Percentiles rank a stretch among this genome's conserved stretches.
Evolutionary conservation across 352 stramenopile species (phyloP).

Genomic region (Globisporangium carolinianum): DNA sequence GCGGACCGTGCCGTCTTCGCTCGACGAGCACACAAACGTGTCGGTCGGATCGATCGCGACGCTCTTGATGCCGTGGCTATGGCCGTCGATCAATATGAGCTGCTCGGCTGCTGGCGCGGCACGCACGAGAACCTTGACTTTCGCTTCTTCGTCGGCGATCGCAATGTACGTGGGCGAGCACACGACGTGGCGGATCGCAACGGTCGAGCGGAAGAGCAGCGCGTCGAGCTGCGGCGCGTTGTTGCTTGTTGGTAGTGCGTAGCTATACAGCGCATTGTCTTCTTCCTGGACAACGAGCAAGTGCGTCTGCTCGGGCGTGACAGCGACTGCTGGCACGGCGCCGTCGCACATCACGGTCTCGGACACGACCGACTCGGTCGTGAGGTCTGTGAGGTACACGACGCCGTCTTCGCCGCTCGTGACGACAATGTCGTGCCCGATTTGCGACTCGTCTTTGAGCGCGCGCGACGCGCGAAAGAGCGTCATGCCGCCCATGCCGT

Average conservation of each 20-base stretch:
- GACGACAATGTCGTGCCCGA: constrained; percentile 46
- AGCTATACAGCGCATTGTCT: constrained; percentile 62
- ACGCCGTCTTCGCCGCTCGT: constrained; percentile 77
- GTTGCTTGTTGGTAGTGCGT: constrained; percentile 46
- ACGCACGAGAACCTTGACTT: constrained; percentile 61
- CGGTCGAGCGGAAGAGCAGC: constrained; percentile 64
- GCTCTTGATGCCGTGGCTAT: constrained; percentile 67
- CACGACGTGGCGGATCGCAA: constrained; percentile 62
- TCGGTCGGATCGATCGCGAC: constrained; percentile 54
- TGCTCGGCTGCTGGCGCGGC: constrained; percentile 32
- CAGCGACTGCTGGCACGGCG: constrained; percentile 57
- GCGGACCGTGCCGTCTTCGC: constrained; percentile 61
- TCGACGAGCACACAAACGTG: constrained; percentile 58
- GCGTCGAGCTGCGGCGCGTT: constrained; percentile 32
- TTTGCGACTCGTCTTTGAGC: constrained; percentile 22
- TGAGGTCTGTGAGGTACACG: constrained; percentile 68
- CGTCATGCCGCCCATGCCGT: constrained; percentile 59
- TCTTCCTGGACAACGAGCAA: constrained; percentile 66
- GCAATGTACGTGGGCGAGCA: constrained; percentile 59
- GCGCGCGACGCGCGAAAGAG: constrained; percentile 28
- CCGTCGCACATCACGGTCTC: constrained; percentile 51
- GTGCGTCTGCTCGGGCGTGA: constrained; percentile 57
- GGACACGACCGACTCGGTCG: constrained; percentile 36
- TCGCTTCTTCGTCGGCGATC: constrained; percentile 65
- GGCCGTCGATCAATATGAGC: constrained; percentile 53